phyloP scores from a whole-genome alignment of 306 rosid species.

The Argentina anserina region DNA sequence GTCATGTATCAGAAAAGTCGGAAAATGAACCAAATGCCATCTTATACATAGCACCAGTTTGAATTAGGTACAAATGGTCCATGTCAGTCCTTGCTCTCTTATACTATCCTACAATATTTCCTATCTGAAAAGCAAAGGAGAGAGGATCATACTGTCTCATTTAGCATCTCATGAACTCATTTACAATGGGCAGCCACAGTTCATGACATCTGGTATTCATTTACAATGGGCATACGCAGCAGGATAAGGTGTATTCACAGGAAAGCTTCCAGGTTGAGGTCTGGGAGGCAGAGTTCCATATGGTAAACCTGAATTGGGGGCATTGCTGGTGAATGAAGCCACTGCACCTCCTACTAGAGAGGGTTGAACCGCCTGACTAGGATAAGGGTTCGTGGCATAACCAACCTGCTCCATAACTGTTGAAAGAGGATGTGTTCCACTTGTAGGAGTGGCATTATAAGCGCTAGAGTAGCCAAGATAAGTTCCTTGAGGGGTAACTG shows the following conservation, averaged over 20 bases:
- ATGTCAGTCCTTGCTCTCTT: neutral
- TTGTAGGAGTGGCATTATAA: neutral
- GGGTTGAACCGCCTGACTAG: conserved; percentile 23
- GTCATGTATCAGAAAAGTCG: too few species aligned
- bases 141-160: neutral
- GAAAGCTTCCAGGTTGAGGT: conserved; percentile 28
- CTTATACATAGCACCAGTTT: neutral
- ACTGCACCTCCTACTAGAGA: conserved; percentile 7
- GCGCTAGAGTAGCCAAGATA: neutral
- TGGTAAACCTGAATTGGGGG: conserved; percentile 35
- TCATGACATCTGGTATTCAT: neutral
- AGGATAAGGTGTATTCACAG: conserved; percentile 18
- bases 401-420: conserved; percentile 8
- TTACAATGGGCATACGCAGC: conserved; percentile 23
- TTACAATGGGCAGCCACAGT: neutral
- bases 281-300: conserved; percentile 27
- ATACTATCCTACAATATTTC: neutral
- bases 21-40: conserved; percentile 1
- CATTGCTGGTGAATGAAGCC: conserved; percentile 3
- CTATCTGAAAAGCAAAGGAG: neutral
- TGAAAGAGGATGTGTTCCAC: conserved; percentile 1
- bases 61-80: neutral
- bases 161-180: neutral
- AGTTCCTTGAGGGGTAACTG: conserved; percentile 16
- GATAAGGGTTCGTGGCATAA: conserved; percentile 13